phyloP scores from a whole-genome alignment of 2,329 filamentous ascomycete genomes.

The Talaromyces atroroseus region DNA sequence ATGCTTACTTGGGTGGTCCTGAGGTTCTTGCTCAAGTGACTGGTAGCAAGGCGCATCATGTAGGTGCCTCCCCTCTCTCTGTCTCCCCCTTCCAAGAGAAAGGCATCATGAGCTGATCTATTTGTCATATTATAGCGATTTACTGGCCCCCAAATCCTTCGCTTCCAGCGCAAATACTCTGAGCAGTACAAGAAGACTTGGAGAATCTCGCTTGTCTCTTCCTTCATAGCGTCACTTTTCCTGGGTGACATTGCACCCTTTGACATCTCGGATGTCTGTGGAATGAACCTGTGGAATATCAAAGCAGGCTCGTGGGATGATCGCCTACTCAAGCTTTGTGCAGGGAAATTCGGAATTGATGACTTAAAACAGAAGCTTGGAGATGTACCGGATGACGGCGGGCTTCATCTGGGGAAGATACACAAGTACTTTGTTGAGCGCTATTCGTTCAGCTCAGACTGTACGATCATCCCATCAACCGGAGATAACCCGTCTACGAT shows the following conservation, averaged over 20 bases:
- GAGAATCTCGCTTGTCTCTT: slow-evolving; percentile 89
- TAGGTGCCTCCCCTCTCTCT: slow-evolving; percentile 41
- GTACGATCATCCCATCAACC: slow-evolving; percentile 78
- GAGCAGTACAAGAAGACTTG: slow-evolving; percentile 73
- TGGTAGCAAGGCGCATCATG: slow-evolving; percentile 91
- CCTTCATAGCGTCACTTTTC: slow-evolving; percentile 87
- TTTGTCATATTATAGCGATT: slow-evolving; percentile 59
- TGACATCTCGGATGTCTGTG: slow-evolving; percentile 90
- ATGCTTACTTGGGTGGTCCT: slow-evolving; percentile 61
- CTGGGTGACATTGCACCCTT: slow-evolving; percentile 80
- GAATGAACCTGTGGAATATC: slow-evolving; percentile 97
- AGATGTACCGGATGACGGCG: slow-evolving; percentile 72
- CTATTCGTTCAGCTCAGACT: slow-evolving; percentile 71
- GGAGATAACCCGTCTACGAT: slow-evolving; percentile 97
- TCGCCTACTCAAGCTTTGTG: slow-evolving; percentile 67
- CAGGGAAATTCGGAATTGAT: slow-evolving; percentile 57
- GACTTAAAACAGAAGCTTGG: slow-evolving; percentile 75
- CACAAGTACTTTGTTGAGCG: slow-evolving; percentile 71
- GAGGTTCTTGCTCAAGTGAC: slow-evolving; percentile 70
- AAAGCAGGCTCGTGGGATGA: slow-evolving; percentile 67
- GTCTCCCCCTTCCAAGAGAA: neutral
- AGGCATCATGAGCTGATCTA: neutral
- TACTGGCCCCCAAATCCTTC: slow-evolving; percentile 93
- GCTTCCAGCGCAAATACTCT: slow-evolving; percentile 74
- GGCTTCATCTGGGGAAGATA: slow-evolving; percentile 68